phyloP scores from a whole-genome alignment of 148 eudicot genomes.

The Beta vulgaris region DNA sequence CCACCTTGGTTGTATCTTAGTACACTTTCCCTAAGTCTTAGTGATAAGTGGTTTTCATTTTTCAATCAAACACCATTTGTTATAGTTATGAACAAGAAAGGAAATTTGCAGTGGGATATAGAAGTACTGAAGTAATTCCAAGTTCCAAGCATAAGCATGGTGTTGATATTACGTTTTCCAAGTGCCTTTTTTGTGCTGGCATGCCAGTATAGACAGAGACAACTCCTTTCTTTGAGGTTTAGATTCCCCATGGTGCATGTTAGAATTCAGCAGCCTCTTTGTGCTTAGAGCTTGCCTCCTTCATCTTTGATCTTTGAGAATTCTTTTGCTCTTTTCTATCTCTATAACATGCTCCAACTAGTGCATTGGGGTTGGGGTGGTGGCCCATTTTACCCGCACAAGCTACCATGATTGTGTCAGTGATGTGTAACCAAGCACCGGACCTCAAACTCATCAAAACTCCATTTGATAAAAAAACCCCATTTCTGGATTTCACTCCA shows the following conservation, averaged over 20 bases:
- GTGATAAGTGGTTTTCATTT: not conserved
- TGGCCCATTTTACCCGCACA: slow-evolving; percentile 42
- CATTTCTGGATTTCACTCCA: slow-evolving; percentile 4
- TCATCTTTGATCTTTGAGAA: slow-evolving; percentile 2
- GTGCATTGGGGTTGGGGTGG: slow-evolving; percentile 32
- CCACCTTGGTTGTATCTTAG: not conserved
- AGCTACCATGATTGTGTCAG: slow-evolving; percentile 39
- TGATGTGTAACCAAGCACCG: slow-evolving; percentile 24
- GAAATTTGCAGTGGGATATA: slow-evolving; percentile 7
- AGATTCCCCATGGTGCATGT: slow-evolving; percentile 48
- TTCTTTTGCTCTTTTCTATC: slow-evolving; percentile 8
- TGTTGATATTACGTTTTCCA: slow-evolving; percentile 24
- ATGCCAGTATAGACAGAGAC: slow-evolving; percentile 42
- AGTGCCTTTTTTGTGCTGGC: slow-evolving; percentile 27
- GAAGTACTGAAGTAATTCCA: slow-evolving; percentile 9
- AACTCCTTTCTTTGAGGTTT: slow-evolving; percentile 38
- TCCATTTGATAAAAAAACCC: slow-evolving; percentile 24
- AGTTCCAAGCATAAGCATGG: slow-evolving; percentile 24
- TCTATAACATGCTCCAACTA: slow-evolving; percentile 31
- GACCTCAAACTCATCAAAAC: slow-evolving; percentile 41
- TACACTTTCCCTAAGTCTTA: not conserved
- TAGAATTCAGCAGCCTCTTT: slow-evolving; percentile 21
- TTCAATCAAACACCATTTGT: not conserved
- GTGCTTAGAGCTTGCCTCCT: slow-evolving; percentile 29
- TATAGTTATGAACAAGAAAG: not conserved